Evolutionary conservation across 1,139 yeast species (phyloP).

Genomic region (Meyerozyma guilliermondii): DNA sequence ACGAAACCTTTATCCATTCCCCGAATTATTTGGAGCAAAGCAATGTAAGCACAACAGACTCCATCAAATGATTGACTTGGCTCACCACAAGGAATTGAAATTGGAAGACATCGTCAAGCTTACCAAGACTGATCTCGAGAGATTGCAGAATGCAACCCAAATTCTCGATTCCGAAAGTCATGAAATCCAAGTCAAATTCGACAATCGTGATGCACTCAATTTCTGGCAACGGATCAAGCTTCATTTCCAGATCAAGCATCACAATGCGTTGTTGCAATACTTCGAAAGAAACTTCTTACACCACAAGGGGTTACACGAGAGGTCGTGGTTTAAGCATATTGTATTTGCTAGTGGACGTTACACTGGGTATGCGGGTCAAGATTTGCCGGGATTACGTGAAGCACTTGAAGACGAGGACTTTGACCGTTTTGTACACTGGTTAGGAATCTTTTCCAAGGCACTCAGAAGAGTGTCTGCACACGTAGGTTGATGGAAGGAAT

Average conservation of each 20-base stretch:
- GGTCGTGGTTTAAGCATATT: conserved; percentile 86
- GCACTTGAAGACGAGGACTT: conserved; percentile 68
- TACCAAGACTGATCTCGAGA: conserved; percentile 22
- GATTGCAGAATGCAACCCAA: conserved; percentile 21
- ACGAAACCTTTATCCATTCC: conserved; percentile 16
- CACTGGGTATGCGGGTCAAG: conserved; percentile 84
- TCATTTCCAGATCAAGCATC: conserved; percentile 26
- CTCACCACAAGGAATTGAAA: conserved; percentile 18
- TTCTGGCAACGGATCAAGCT: conserved; percentile 41
- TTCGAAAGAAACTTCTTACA: conserved; percentile 66
- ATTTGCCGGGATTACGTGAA: conserved; percentile 75
- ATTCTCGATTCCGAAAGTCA: conserved; percentile 34
- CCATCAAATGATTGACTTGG: conserved; percentile 7
- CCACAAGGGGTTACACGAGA: conserved; percentile 54
- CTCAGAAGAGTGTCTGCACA: conserved; percentile 23
- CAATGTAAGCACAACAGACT: conserved; percentile 16
- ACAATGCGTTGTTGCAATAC: conserved; percentile 42
- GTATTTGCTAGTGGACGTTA: conserved; percentile 79
- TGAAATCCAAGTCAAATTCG: conserved; percentile 30
- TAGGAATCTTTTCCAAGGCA: conserved; percentile 41
- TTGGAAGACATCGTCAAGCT: conserved; percentile 23
- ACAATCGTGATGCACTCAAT: conserved; percentile 27
- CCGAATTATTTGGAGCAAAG: conserved; percentile 16
- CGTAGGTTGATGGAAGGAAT: background rate
- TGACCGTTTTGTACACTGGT: conserved; percentile 52